These are phyloP conservation scores for Solioccasus polychromus DNA, from an alignment of 768 basidiomycete genomes.

Conservation along the genomic window DNA sequence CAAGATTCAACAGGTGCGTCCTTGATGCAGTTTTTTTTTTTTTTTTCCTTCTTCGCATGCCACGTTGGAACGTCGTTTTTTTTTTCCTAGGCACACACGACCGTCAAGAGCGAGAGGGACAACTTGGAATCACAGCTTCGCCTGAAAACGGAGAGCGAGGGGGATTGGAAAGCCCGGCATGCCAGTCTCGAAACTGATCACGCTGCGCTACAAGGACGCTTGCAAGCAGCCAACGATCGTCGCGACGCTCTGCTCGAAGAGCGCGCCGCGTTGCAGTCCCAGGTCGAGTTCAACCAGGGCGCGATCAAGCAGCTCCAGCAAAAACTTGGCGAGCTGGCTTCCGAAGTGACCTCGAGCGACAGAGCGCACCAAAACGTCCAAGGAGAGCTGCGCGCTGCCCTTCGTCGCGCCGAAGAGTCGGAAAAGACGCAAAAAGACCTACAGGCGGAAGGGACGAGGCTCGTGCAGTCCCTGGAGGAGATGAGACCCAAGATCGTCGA, in stretches of 20 bases:
- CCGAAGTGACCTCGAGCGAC: slow-evolving; percentile 50
- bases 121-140: slow-evolving; percentile 47
- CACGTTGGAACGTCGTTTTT: too few relatives aligned
- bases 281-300: slow-evolving; percentile 44
- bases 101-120: slow-evolving; percentile 63
- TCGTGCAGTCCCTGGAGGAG: slow-evolving; percentile 81
- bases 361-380: slow-evolving; percentile 61
- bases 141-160: slow-evolving; percentile 40
- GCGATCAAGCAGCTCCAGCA: slow-evolving; percentile 54
- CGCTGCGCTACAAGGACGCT: slow-evolving; percentile 37
- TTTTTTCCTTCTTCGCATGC: background rate
- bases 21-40: background rate
- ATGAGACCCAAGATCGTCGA: slow-evolving; percentile 84
- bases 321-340: slow-evolving; percentile 52
- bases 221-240: slow-evolving; percentile 45
- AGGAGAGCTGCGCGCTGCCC: slow-evolving; percentile 61
- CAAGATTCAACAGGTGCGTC: slow-evolving; percentile 69
- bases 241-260: slow-evolving; percentile 48
- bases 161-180: slow-evolving; percentile 47
- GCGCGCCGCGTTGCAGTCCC: slow-evolving; percentile 46
- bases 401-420: slow-evolving; percentile 69
- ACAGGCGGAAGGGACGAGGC: slow-evolving; percentile 71
- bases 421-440: slow-evolving; percentile 69
- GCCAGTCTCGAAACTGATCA: slow-evolving; percentile 44
- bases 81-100: slow-evolving; percentile 50